Base-by-base conservation (phyloP, 1,284 basidiomycete genomes). In the Ceratobasidium papillatum region DNA sequence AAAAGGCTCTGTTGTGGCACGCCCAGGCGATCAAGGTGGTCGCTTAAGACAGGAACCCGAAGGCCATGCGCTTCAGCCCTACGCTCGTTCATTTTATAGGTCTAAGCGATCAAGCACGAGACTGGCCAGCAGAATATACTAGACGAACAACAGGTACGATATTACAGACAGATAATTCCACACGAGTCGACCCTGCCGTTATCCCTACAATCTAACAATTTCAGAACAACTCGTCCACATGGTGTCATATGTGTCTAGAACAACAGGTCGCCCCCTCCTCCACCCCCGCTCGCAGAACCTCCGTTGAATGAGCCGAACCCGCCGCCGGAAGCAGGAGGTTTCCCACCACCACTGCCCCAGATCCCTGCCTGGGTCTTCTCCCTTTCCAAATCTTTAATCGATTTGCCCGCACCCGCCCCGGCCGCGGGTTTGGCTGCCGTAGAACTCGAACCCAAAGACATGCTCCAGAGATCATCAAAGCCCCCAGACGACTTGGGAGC, bases 381-480 rank as follows among this genome's bases (percentile, higher is more conserved):
- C 83, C 89, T 91, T 83, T 94, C 91, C 79, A 96, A 81, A 80
- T 95, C 94, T 81, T 91, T 92, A 78, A 96, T 96, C 56, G 90
- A 93, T 86, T 95, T 96, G 17, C 84, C 85, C 22, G 78, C 79
- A 0, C 80, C 79, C 38, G 73, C 66, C 7, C 81, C 77, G 17
- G 80, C 41, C 68, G 78, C 81, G 36, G 74, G 75, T 5, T 80
- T 69, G 8, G 80, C 71, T 9, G 82, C 76, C 51, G 81, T 79
- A n/a, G 78, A 49, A 25, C 76, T 58, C 1, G 84, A 80, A 41
- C 92, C 91, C 25, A 97, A 87, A 0, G 93, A 94, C 84, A 95
- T 87, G 22, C 89, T 89, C 94, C 94, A 98, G 75, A 98, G 83
- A 81, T 98, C 96, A 78, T 97, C 96, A 80, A 98, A 98, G 79